Evolutionary conservation across 352 stramenopile genomes (phyloP).

Genomic region (Phytophthora macrochlamydospora): DNA sequence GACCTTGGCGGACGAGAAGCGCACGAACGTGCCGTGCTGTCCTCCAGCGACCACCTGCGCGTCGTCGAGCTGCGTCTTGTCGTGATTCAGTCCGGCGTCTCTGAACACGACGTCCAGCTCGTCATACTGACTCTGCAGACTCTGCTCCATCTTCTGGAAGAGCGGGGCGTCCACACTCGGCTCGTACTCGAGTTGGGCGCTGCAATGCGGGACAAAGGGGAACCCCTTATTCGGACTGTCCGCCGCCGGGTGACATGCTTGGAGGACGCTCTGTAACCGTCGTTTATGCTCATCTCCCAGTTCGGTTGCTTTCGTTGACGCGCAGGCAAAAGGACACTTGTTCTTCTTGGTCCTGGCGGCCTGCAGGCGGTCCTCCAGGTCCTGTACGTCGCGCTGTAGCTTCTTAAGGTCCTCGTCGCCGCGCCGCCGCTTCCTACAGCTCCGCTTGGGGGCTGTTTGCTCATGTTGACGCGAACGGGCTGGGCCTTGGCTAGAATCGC

Average conservation of each 20-base stretch:
- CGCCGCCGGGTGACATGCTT: slow-evolving; percentile 16
- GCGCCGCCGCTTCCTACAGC: slow-evolving; percentile 12
- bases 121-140: slow-evolving; percentile 21
- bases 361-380: slow-evolving; percentile 24
- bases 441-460: slow-evolving; percentile 14
- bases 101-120: slow-evolving; percentile 30
- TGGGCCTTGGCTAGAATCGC: slow-evolving; percentile 25
- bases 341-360: slow-evolving; percentile 12
- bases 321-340: not conserved
- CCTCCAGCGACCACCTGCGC: slow-evolving; percentile 24
- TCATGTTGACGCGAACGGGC: slow-evolving; percentile 5
- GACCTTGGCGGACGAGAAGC: slow-evolving; percentile 35
- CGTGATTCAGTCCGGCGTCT: slow-evolving; percentile 30
- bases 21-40: slow-evolving; percentile 37
- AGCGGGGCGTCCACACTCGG: slow-evolving; percentile 20
- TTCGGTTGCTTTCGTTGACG: not conserved
- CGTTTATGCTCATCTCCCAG: slow-evolving; percentile 12
- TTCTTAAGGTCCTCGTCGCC: slow-evolving; percentile 25
- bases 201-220: not conserved
- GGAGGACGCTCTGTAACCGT: slow-evolving; percentile 20
- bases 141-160: slow-evolving; percentile 29
- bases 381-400: slow-evolving; percentile 31
- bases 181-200: slow-evolving; percentile 31
- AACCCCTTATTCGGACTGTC: slow-evolving; percentile 6
- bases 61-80: slow-evolving; percentile 18